Conservation (phyloP, 345 rosid genomes). For the Brassica napus region DNA sequence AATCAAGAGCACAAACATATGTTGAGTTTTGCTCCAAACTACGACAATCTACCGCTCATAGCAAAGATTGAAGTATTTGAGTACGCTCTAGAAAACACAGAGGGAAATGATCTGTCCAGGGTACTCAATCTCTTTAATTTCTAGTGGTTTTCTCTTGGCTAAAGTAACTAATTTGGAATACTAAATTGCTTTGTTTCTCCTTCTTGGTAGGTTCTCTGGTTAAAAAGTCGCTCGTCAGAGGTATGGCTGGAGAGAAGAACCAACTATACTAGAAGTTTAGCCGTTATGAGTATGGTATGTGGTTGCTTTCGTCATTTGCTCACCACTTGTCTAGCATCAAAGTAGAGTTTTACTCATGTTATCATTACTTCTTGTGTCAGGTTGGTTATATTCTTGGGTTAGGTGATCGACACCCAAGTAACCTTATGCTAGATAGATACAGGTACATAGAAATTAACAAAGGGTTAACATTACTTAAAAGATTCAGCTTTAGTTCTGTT, state of each 20-base stretch:
- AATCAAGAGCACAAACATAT: conserved; percentile 92
- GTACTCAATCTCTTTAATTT: conserved; percentile 44
- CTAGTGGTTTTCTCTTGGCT: conserved; percentile 3
- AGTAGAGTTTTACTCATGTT: background rate
- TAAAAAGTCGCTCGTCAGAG: conserved; percentile 97
- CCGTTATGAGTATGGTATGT: conserved; percentile 99
- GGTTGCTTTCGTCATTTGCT: conserved; percentile 24
- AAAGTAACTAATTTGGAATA: conserved; percentile 17
- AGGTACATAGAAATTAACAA: conserved; percentile 51
- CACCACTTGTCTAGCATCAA: conserved; percentile 12
- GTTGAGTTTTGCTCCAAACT: conserved; percentile 93
- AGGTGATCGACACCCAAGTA: conserved; percentile 99
- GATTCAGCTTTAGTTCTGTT: conserved; percentile 16
- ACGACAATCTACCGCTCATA: conserved; percentile 87
- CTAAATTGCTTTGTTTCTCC: conserved; percentile 11
- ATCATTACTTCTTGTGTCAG: conserved; percentile 46
- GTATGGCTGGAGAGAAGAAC: conserved; percentile 99
- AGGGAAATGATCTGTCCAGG: conserved; percentile 93
- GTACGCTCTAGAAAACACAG: conserved; percentile 82
- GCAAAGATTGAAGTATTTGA: conserved; percentile 94
- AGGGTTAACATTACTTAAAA: background rate
- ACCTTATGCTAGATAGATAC: conserved; percentile 87
- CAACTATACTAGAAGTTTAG: conserved; percentile 94
- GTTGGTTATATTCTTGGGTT: conserved; percentile 98
- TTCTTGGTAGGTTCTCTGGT: conserved; percentile 82